Evolutionary conservation across 2,329 filamentous ascomycete species (phyloP), one percentile per base, ranked within the genome.

Genomic region (Colletotrichum sansevieriae): DNA sequence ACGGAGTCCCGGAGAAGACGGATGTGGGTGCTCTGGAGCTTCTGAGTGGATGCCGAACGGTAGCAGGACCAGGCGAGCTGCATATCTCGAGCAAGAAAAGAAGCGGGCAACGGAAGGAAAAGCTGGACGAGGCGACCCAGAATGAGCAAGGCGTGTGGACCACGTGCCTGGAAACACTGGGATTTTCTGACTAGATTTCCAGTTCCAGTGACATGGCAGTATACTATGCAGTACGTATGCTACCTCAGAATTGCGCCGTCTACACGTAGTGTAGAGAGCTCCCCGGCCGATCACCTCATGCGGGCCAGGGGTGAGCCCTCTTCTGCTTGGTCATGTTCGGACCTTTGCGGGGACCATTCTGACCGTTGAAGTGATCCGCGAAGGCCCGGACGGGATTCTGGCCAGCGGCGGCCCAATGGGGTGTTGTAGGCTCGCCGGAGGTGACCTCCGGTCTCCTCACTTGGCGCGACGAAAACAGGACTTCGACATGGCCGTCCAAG

Each of bases 391-490:
- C 7, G 1, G 0, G 0, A 3, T 12, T 44, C 65, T 47, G 65
- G 4, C 2, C 1, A 2, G 3, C 20, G 20, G 2, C 20, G 39
- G 22, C 3, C 56, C 65, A 60, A 51, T 37, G 1, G 49, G 4
- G 4, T 35, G 10, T 35, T 12, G 11, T 13, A 43, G 3, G 1
- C 0, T 1, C 5, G 1, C 62, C 66, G 66, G 66, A 68, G 55
- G 6, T 43, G 2, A 39, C 2, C 66, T 68, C 66, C 66, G 55
- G 54, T 4, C 35, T 20, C 54, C 46, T 39, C 41, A n/a, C 62
- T 51, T 56, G 41, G 43, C 43, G 13, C 39, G 41, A 68, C 35
- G 65, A 68, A 68, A 68, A 49, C 65, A 65, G 65, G 39, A 25
- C 41, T 20, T 41, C 0, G 12, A 33, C 5, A 51, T 41, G 25